phyloP scores from a whole-genome alignment of 306 rosid species.

The Medicago lupulina region DNA sequence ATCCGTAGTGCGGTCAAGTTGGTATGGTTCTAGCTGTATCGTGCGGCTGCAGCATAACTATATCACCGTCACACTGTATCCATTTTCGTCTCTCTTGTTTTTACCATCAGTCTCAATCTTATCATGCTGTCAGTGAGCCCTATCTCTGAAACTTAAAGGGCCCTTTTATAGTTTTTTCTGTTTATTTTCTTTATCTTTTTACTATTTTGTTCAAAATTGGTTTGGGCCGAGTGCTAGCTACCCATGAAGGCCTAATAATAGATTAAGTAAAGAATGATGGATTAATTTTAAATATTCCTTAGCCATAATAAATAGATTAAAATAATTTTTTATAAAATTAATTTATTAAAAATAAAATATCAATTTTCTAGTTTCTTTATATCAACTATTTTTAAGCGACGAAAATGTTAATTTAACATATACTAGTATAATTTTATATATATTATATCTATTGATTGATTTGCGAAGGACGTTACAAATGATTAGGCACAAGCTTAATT shows the following conservation, averaged over 20 bases:
- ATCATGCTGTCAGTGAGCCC: conserved; percentile 1
- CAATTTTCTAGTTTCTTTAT: neutral
- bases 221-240: neutral
- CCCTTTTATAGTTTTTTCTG: conserved; percentile 3
- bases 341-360: neutral
- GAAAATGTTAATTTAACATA: neutral
- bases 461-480: conserved; percentile 1
- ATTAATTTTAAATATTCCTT: neutral
- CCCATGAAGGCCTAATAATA: neutral
- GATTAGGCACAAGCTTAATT: conserved; percentile 12
- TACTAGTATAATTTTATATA: neutral
- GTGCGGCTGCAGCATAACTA: neutral
- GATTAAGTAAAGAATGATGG: neutral
- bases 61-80: neutral
- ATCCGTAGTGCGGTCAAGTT: neutral
- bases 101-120: neutral
- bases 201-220: conserved; percentile 2
- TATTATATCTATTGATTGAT: neutral
- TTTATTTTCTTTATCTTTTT: neutral
- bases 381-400: neutral
- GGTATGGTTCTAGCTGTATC: neutral
- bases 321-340: neutral
- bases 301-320: neutral
- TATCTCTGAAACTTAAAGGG: neutral
- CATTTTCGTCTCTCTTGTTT: neutral